Evolutionary conservation across 2,329 filamentous ascomycete species (phyloP).

Genomic region (Monosporascus sp.): DNA sequence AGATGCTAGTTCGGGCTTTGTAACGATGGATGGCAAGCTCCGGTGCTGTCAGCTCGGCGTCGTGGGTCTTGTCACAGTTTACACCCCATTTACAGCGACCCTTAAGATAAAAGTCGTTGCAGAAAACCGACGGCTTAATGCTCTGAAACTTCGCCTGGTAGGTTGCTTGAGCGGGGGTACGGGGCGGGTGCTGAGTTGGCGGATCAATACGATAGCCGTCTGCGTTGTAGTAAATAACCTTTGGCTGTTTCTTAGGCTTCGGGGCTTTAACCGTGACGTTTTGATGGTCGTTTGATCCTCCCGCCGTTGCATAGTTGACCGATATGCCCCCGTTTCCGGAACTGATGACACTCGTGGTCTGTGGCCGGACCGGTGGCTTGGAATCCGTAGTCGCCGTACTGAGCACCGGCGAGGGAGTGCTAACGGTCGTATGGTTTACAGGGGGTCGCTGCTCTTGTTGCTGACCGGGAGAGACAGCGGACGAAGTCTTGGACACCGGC

Average conservation of each 20-base stretch:
- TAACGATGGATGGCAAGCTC: conserved; percentile 30
- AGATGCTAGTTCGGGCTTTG: conserved; percentile 28
- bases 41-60: conserved; percentile 21
- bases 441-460: conserved; percentile 10
- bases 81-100: conserved; percentile 23
- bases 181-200: conserved; percentile 24
- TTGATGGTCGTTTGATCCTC: conserved; percentile 23
- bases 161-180: conserved; percentile 22
- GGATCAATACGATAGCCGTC: conserved; percentile 25
- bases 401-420: conserved; percentile 8
- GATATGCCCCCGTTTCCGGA: conserved; percentile 29
- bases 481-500: conserved; percentile 8
- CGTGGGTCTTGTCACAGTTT: conserved; percentile 26
- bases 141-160: conserved; percentile 26
- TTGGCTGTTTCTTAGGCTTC: conserved; percentile 26
- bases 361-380: conserved; percentile 1
- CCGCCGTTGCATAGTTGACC: conserved; percentile 29
- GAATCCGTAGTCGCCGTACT: conserved; percentile 7
- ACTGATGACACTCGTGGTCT: conserved; percentile 21
- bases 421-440: conserved; percentile 6
- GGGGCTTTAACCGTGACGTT: conserved; percentile 27
- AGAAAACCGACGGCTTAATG: conserved; percentile 26
- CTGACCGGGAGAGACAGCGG: conserved; percentile 8
- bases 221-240: conserved; percentile 24
- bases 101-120: conserved; percentile 29